Conservation (phyloP, 2,329 filamentous ascomycete species). For the Colletotrichum siamense region DNA sequence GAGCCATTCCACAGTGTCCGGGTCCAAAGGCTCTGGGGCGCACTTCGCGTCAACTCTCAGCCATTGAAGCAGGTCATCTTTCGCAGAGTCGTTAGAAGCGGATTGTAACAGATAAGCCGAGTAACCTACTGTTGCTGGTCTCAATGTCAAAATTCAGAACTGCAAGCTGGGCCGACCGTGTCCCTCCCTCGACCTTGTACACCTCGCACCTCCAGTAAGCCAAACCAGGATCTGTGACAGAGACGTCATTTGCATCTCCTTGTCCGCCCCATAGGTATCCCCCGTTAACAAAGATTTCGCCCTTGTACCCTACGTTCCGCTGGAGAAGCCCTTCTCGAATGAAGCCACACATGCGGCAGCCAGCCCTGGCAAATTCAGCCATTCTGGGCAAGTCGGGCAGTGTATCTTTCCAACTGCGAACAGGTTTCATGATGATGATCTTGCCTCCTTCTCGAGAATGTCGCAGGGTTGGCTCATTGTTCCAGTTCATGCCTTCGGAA, state of each 20-base stretch:
- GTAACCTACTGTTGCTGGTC: background rate
- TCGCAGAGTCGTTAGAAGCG: background rate
- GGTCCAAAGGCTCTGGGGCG: background rate
- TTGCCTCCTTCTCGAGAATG: background rate
- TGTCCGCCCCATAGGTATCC: background rate
- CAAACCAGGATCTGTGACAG: background rate
- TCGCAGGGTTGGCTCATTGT: background rate
- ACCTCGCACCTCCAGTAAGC: background rate
- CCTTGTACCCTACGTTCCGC: background rate
- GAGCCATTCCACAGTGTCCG: background rate
- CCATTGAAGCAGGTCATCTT: background rate
- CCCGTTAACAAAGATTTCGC: background rate
- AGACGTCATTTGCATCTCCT: background rate
- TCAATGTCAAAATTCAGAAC: background rate
- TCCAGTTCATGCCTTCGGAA: background rate
- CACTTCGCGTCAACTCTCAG: background rate
- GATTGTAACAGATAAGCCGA: too few relatives aligned
- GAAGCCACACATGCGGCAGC: background rate
- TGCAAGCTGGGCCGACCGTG: background rate
- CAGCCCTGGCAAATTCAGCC: background rate
- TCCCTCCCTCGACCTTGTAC: background rate
- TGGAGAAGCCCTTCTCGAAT: background rate
- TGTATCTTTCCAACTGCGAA: background rate
- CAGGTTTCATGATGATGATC: background rate
- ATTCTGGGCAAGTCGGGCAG: background rate